A percentile compares a stretch with the other conserved stretches of the same genome.
Evolutionary conservation across 148 eudicot species (phyloP).

Genomic region (Chenopodium suecicum): DNA sequence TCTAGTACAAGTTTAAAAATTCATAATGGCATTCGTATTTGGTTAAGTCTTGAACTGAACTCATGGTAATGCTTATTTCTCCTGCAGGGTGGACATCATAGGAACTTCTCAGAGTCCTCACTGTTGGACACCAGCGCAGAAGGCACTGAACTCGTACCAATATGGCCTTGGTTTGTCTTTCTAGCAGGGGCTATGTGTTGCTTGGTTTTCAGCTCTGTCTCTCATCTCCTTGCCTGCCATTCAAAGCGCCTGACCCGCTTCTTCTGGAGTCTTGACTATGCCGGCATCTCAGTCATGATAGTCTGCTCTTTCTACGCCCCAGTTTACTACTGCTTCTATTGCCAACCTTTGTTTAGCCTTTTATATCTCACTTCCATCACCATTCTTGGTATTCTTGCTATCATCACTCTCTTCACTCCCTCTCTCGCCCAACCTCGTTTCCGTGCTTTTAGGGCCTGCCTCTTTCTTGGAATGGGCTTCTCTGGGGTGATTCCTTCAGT

Average conservation of each 20-base stretch:
- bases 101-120: slow-evolving; percentile 33
- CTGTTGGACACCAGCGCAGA: slow-evolving; percentile 20
- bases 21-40: too few relatives aligned
- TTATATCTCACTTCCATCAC: slow-evolving; percentile 71
- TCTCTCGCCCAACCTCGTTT: slow-evolving; percentile 52
- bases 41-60: not conserved
- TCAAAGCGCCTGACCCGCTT: slow-evolving; percentile 62
- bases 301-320: slow-evolving; percentile 84
- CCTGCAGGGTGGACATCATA: slow-evolving; percentile 41
- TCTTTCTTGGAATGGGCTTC: slow-evolving; percentile 86
- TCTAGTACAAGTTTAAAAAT: too few relatives aligned
- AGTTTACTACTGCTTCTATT: slow-evolving; percentile 65
- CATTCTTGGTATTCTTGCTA: slow-evolving; percentile 48
- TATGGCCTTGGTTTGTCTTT: slow-evolving; percentile 93
- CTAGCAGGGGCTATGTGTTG: slow-evolving; percentile 88
- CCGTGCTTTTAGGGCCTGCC: slow-evolving; percentile 60
- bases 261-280: slow-evolving; percentile 90
- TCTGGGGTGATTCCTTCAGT: slow-evolving; percentile 75
- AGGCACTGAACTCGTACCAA: slow-evolving; percentile 35
- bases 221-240: slow-evolving; percentile 91
- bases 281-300: slow-evolving; percentile 89
- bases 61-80: slow-evolving; percentile 11
- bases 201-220: slow-evolving; percentile 69
- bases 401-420: slow-evolving; percentile 69
- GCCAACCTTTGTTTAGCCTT: slow-evolving; percentile 49